Evolutionary conservation across 129 eudicot genomes (phyloP), one percentile per base, ranked within the genome.

Genomic region (Arctium minus): DNA sequence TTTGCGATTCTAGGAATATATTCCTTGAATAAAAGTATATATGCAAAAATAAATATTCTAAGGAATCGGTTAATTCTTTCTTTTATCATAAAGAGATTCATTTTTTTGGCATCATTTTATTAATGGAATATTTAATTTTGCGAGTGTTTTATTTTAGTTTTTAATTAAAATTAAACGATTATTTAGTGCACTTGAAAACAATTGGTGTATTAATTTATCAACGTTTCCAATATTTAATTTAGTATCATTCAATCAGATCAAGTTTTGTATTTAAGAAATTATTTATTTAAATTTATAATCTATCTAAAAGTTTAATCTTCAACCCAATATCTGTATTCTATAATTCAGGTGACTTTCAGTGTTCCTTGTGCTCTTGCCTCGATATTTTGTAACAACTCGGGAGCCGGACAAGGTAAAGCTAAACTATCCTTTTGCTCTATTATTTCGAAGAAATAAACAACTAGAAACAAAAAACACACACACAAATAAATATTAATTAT

Each of bases 311-410:
- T 17, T 4, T 27, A 56, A 3, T 1, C 27, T 15, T 22, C 15
- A 17, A 56, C 27, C 65, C 27, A 0, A 5, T n/a, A n/a, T 37
- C 17, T 56, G 17, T 32, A 0, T 44, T 7, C 50, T 60, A 13
- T 73, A 5, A 27, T 56, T 8, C 83, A 93, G 98, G 90, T 90
- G 4, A 92, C 98, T 60, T 91, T 46, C 38, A 91, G 93, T 76
- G 84, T 94, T 71, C 98, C 98, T 8, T 94, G 89, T 42, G 97
- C 98, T 64, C 78, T 94, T 17, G 97, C 98, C 6, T 90, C 97
- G 9, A 92, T 94, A 62, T 91, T 79, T 78, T 87, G 91, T 0
- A 88, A 83, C 37, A 35, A 76, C 3, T 40, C 82, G 8, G 92
- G 92, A 6, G 68, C 93, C 5, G 97, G 97, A 71, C 97, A 92